phyloP scores from a whole-genome alignment of 140 eudicot genomes.

The Oenanthe javanica region DNA sequence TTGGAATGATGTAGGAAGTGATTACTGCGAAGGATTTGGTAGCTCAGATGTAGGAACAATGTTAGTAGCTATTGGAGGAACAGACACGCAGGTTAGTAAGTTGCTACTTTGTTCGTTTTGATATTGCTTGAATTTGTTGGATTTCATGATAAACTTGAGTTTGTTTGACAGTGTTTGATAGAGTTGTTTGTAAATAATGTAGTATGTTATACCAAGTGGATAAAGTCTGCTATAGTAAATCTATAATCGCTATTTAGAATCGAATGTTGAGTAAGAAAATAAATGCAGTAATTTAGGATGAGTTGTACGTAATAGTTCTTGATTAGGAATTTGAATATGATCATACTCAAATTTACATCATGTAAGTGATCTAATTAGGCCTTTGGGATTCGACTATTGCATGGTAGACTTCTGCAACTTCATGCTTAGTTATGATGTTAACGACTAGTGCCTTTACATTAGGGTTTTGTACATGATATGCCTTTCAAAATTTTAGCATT shows the following conservation, averaged over 20 bases:
- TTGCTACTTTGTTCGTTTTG: neutral
- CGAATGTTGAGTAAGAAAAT: neutral
- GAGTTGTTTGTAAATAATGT: too few species aligned
- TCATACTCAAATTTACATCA: neutral
- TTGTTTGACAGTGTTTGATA: neutral
- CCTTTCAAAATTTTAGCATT: neutral
- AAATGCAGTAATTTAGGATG: neutral
- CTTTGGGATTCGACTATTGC: neutral
- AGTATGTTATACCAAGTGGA: neutral
- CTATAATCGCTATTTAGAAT: neutral
- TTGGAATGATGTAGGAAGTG: constrained; percentile 59
- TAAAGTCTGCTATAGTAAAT: neutral
- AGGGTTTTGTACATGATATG: neutral
- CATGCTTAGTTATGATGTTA: neutral
- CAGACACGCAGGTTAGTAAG: constrained; percentile 73
- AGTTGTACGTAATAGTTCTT: neutral
- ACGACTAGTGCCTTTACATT: neutral
- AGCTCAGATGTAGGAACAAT: constrained; percentile 62
- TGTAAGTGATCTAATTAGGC: neutral
- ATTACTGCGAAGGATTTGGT: constrained; percentile 67
- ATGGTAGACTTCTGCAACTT: neutral
- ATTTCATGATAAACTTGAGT: neutral
- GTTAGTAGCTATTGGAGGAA: constrained; percentile 81
- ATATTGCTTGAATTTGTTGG: neutral
- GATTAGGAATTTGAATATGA: neutral